Base-by-base conservation (phyloP, 441 rosid genomes). In the Melastoma candidum region DNA sequence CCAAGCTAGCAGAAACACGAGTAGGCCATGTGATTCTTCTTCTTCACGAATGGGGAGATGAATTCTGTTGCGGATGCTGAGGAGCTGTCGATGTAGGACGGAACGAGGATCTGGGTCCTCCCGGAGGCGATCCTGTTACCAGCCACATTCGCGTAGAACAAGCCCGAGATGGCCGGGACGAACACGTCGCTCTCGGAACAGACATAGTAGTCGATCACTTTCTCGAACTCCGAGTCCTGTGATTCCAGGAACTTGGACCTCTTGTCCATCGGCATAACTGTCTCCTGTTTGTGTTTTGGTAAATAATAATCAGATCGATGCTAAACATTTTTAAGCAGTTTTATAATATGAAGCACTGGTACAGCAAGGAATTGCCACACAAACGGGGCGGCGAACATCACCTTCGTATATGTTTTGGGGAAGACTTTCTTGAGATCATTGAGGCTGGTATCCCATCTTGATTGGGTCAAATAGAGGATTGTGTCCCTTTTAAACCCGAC, bases 1-100 rank as follows among this genome's bases (percentile, higher is more conserved):
- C 7, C 7, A 2, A 58, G 45, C 53, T 50, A 85, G 82, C 96
- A 89, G 66, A 78, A 80, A 77, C 98, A 93, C 22, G 98, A 82
- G 74, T 88, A 83, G 26, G 96, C 98, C 76, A 93, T 59, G 71
- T 93, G 98, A 71, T 93, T 93, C 79, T 83, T 83, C 76, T 89
- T 93, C 25, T 85, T 67, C 50, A 93, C 73, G 56, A 88, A 93
- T 1, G 97, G 92, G 29, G 98, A 86, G 74, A 84, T 74, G 72
- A 73, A 82, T 51, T 73, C 70, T 27, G 87, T 63, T 44, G 78
- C 63, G 0, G 71, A 46, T 1, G 86, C 86, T 11, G 87, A 73
- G 10, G 84, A 49, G 46, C 76, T 78, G 6, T 86, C 57, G 63
- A 88, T 82, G 44, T 74, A 78, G 2, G 92, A 86, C 1, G 98